These are phyloP conservation scores for Fusarium coicis DNA, from an alignment of 2,329 filamentous ascomycete species.

Conservation along the genomic window DNA sequence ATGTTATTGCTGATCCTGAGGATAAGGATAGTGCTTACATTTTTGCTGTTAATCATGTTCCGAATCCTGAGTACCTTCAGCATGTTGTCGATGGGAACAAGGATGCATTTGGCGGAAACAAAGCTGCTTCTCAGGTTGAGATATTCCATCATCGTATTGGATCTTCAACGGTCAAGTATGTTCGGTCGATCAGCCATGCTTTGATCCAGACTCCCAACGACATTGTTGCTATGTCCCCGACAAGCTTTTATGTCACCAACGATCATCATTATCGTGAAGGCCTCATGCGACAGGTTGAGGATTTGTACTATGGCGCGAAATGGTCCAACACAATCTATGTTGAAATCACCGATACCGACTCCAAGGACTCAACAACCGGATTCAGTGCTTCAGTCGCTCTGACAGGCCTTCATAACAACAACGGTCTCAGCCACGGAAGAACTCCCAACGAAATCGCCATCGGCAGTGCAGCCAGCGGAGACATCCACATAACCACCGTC, in stretches of 20 bases:
- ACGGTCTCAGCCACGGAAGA: constrained; percentile 64
- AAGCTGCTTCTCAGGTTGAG: constrained; percentile 65
- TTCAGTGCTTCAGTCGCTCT: constrained; percentile 54
- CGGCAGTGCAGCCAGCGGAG: constrained; percentile 56
- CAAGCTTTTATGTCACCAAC: constrained; percentile 68
- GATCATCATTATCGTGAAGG: constrained; percentile 67
- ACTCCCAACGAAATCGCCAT: constrained; percentile 55
- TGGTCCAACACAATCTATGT: constrained; percentile 62
- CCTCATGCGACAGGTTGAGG: constrained; percentile 58
- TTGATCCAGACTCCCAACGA: constrained; percentile 69
- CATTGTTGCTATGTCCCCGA: constrained; percentile 58
- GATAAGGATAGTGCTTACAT: constrained; percentile 61
- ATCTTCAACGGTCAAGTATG: constrained; percentile 53
- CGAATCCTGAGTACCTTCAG: constrained; percentile 55
- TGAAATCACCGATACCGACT: constrained; percentile 49
- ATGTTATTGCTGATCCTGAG: constrained; percentile 63
- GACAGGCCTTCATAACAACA: constrained; percentile 61
- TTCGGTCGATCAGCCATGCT: constrained; percentile 64
- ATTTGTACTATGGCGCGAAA: constrained; percentile 51
- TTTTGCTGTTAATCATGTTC: constrained; percentile 69
- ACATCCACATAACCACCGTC: constrained; percentile 56
- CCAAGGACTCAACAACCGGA: constrained; percentile 39
- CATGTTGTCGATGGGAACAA: constrained; percentile 6
- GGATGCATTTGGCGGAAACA: constrained; percentile 40
- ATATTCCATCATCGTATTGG: constrained; percentile 65